Conservation (phyloP, 2,329 filamentous ascomycete genomes). For the Monosporascus sp. region DNA sequence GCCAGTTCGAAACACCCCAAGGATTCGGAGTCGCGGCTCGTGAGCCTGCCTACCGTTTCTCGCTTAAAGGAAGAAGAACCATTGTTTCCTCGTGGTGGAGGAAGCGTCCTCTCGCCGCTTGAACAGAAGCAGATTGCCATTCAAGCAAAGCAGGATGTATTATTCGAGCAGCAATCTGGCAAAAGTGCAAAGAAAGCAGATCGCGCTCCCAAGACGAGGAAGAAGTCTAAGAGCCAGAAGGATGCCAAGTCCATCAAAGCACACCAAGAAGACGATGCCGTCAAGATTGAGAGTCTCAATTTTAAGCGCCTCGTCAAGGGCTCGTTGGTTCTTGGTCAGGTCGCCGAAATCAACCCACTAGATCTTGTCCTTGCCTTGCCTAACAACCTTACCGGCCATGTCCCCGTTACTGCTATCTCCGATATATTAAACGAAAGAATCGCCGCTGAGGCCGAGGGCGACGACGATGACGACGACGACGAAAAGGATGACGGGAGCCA, state of each 20-base stretch:
- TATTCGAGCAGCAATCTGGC: slow-evolving; percentile 73
- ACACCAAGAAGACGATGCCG: slow-evolving; percentile 47
- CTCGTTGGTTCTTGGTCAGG: slow-evolving; percentile 80
- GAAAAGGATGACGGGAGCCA: slow-evolving; percentile 44
- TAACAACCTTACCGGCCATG: slow-evolving; percentile 87
- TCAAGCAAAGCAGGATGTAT: slow-evolving; percentile 84
- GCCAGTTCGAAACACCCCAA: slow-evolving; percentile 18
- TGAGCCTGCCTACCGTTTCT: slow-evolving; percentile 34
- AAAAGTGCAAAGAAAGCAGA: slow-evolving; percentile 41
- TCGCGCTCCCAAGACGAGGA: slow-evolving; percentile 48
- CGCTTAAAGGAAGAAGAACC: slow-evolving; percentile 72
- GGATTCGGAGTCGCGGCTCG: slow-evolving; percentile 17
- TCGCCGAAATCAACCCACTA: slow-evolving; percentile 73
- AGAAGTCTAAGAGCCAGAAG: slow-evolving; percentile 49
- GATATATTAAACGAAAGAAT: slow-evolving; percentile 71
- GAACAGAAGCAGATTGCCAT: slow-evolving; percentile 96
- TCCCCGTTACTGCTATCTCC: slow-evolving; percentile 89
- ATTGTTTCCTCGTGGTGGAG: slow-evolving; percentile 88
- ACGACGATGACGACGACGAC: slow-evolving; percentile 51
- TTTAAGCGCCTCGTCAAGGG: slow-evolving; percentile 87
- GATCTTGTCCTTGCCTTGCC: slow-evolving; percentile 79
- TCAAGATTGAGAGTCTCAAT: slow-evolving; percentile 81
- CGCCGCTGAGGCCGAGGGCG: slow-evolving; percentile 58
- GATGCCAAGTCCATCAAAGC: slow-evolving; percentile 47
- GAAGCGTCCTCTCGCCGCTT: slow-evolving; percentile 81